Evolutionary conservation across 2,329 filamentous ascomycete genomes (phyloP).

Genomic region (Periconia digitata): DNA sequence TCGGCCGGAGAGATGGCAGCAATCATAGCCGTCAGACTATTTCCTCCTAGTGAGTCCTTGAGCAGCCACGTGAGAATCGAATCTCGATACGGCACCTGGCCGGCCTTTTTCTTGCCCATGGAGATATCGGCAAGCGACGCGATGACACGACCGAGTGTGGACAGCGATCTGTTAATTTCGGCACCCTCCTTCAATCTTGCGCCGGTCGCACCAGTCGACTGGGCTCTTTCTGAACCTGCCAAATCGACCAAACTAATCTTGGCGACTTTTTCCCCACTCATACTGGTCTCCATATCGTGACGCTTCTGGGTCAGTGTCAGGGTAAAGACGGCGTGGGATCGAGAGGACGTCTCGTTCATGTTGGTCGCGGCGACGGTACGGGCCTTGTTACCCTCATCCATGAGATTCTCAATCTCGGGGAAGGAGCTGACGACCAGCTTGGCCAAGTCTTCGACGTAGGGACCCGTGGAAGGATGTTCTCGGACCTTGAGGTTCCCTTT

Average conservation of each 20-base stretch:
- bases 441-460: slow-evolving; percentile 96
- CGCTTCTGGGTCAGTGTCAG: slow-evolving; percentile 93
- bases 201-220: slow-evolving; percentile 94
- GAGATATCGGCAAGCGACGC: slow-evolving; percentile 91
- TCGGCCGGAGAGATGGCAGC: slow-evolving; percentile 97
- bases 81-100: slow-evolving; percentile 93
- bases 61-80: slow-evolving; percentile 94
- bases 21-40: slow-evolving; percentile 99
- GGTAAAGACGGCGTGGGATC: slow-evolving; percentile 97
- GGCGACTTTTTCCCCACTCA: slow-evolving; percentile 96
- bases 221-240: slow-evolving; percentile 94
- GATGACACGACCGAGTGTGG: slow-evolving; percentile 95
- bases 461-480: slow-evolving; percentile 95
- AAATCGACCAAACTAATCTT: slow-evolving; percentile 98
- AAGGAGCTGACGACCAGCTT: slow-evolving; percentile 94
- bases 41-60: slow-evolving; percentile 95
- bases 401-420: slow-evolving; percentile 91
- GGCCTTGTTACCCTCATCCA: slow-evolving; percentile 99
- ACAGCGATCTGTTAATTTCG: slow-evolving; percentile 96
- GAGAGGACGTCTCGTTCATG: slow-evolving; percentile 99
- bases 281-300: slow-evolving; percentile 86
- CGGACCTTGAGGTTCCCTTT: slow-evolving; percentile 96
- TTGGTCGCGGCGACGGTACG: slow-evolving; percentile 97
- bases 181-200: slow-evolving; percentile 95
- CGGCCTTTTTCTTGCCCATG: slow-evolving; percentile 76